These are phyloP conservation scores for Hyparrhenia diplandra DNA, from an alignment of 176 grass and related monocot genomes.

Conservation along the genomic window DNA sequence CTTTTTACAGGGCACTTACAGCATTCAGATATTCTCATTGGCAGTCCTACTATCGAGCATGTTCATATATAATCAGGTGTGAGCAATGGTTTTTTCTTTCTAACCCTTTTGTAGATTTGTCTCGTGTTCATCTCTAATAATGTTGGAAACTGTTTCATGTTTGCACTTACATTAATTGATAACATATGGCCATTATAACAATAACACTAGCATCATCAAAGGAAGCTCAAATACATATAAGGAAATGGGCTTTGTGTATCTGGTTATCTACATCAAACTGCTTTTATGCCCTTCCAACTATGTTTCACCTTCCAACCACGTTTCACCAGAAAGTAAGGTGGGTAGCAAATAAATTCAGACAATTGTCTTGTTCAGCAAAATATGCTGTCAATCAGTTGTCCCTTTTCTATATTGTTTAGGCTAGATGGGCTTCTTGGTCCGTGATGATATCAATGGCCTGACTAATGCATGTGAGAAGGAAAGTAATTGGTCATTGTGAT, in stretches of 20 bases:
- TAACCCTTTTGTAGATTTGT: background rate
- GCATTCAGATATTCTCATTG: slow-evolving; percentile 96
- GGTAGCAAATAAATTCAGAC: background rate
- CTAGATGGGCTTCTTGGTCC: background rate
- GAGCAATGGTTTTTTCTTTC: background rate
- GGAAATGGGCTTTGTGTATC: background rate
- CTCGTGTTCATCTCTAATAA: background rate
- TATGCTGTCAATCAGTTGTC: background rate
- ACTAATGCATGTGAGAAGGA: background rate
- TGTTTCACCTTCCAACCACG: background rate
- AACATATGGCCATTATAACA: background rate
- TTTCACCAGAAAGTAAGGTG: background rate
- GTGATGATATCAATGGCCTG: background rate
- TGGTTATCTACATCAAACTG: background rate
- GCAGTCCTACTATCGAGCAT: slow-evolving; percentile 95
- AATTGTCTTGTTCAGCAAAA: background rate
- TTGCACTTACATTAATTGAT: background rate
- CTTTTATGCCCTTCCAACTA: background rate
- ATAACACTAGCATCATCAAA: background rate
- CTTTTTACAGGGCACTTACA: slow-evolving; percentile 81
- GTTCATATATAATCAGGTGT: slow-evolving; percentile 99
- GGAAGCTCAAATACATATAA: background rate
- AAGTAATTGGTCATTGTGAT: background rate
- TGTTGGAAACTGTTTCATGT: background rate
- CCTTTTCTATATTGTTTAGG: background rate